Evolutionary conservation across 1,284 basidiomycete genomes (phyloP).

Genomic region (Trichosporon inkin): DNA sequence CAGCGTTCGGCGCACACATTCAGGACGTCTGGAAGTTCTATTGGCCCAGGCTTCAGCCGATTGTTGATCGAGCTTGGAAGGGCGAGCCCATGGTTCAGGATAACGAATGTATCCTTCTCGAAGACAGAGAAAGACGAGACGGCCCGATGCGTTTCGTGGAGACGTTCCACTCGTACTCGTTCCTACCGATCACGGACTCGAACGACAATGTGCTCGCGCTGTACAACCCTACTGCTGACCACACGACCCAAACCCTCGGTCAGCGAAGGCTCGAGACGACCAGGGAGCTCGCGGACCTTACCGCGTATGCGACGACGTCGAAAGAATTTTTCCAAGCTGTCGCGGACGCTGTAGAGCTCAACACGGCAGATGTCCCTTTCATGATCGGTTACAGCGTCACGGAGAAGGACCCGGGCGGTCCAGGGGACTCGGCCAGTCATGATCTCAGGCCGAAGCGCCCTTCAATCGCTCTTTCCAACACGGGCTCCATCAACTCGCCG

Average conservation of each 20-base stretch:
- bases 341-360: slow-evolving; percentile 30
- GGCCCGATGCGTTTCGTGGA: slow-evolving; percentile 21
- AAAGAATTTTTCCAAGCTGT: slow-evolving; percentile 31
- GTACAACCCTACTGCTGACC: slow-evolving; percentile 37
- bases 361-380: slow-evolving; percentile 41
- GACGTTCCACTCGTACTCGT: slow-evolving; percentile 38
- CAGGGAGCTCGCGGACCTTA: slow-evolving; percentile 34
- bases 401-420: neutral
- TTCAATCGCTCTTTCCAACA: neutral
- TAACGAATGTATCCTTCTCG: slow-evolving; percentile 21
- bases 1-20: slow-evolving; percentile 30
- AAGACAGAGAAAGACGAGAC: neutral
- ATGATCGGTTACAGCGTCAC: slow-evolving; percentile 36
- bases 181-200: slow-evolving; percentile 33
- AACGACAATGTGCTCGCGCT: slow-evolving; percentile 32
- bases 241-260: slow-evolving; percentile 32
- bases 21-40: slow-evolving; percentile 31
- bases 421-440: neutral
- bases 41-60: slow-evolving; percentile 28
- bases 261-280: slow-evolving; percentile 33
- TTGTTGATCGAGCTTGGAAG: slow-evolving; percentile 17
- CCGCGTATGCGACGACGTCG: slow-evolving; percentile 25
- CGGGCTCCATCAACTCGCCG: neutral
- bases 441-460: neutral
- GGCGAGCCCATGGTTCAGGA: slow-evolving; percentile 22